phyloP scores from a whole-genome alignment of 2,329 filamentous ascomycete genomes.

The Phaeosphaeriaceae sp. region DNA sequence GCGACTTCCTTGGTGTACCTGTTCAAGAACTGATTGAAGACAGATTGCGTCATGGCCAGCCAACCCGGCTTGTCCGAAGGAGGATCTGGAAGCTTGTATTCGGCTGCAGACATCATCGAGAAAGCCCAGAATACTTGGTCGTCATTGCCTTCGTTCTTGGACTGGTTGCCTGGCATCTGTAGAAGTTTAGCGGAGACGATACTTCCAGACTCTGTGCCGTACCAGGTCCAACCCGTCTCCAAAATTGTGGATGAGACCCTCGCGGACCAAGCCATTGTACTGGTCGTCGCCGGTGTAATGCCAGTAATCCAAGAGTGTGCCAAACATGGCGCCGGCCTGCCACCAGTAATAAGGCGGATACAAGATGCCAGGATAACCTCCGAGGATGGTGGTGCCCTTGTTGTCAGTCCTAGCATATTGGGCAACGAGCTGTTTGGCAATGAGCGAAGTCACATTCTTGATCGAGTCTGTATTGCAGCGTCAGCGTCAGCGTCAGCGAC shows the following conservation, averaged over 20 bases:
- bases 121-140: constrained; percentile 67
- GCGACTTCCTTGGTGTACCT: constrained; percentile 39
- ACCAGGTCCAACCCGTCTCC: constrained; percentile 39
- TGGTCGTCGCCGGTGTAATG: constrained; percentile 76
- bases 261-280: constrained; percentile 72
- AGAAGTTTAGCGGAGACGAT: constrained; percentile 4
- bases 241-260: constrained; percentile 50
- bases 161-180: constrained; percentile 45
- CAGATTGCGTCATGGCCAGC: constrained; percentile 52
- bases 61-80: constrained; percentile 50
- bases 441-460: constrained; percentile 53
- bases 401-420: constrained; percentile 60
- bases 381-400: constrained; percentile 49
- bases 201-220: constrained; percentile 1
- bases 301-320: constrained; percentile 81
- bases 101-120: constrained; percentile 63
- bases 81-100: constrained; percentile 55
- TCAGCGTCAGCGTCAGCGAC: constrained; percentile 13
- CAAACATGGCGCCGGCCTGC: constrained; percentile 77
- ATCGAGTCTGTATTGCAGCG: constrained; percentile 49
- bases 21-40: constrained; percentile 47
- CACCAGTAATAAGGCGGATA: constrained; percentile 67
- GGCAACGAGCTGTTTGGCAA: constrained; percentile 58
- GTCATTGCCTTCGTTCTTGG: constrained; percentile 59
- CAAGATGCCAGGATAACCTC: constrained; percentile 52